A percentile compares a stretch with the other conserved stretches of the same genome.
Conservation (phyloP, 352 stramenopile species). For the Aphanomyces euteiches region DNA sequence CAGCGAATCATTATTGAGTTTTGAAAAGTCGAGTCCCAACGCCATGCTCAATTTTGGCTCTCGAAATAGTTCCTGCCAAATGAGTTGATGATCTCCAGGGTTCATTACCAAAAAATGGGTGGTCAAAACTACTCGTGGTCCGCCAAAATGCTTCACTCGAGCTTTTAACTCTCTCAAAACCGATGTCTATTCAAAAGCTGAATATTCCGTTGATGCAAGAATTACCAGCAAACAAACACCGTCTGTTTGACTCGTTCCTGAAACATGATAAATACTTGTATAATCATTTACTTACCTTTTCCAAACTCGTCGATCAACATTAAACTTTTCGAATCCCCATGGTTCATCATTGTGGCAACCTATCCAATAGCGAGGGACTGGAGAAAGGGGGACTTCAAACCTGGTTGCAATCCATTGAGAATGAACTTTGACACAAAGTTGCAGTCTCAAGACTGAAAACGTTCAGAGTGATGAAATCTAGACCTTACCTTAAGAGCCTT, state of each 20-base stretch:
- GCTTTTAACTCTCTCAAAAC: slow-evolving; percentile 59
- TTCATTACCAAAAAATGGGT: slow-evolving; percentile 69
- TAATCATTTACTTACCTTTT: slow-evolving; percentile 48
- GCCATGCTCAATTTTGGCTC: slow-evolving; percentile 37
- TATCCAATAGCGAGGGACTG: slow-evolving; percentile 31
- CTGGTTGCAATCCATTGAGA: slow-evolving; percentile 86
- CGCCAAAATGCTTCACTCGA: slow-evolving; percentile 32
- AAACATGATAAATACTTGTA: not conserved
- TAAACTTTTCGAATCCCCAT: slow-evolving; percentile 53
- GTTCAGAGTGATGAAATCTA: slow-evolving; percentile 18
- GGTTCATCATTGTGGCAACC: slow-evolving; percentile 82
- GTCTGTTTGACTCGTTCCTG: slow-evolving; percentile 71
- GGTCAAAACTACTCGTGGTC: slow-evolving; percentile 66
- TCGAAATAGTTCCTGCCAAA: slow-evolving; percentile 56
- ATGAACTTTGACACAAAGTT: slow-evolving; percentile 73
- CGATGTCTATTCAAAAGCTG: slow-evolving; percentile 39
- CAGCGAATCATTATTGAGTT: not conserved
- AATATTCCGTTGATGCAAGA: slow-evolving; percentile 1
- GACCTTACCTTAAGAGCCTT: slow-evolving; percentile 66
- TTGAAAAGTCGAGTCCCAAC: not conserved
- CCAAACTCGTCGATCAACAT: slow-evolving; percentile 85
- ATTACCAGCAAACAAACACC: slow-evolving; percentile 69
- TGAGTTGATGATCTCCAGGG: slow-evolving; percentile 26
- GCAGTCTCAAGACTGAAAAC: slow-evolving; percentile 65
- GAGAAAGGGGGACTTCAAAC: slow-evolving; percentile 33